Evolutionary conservation across 106 monocot species (phyloP), one percentile per base, ranked within the genome.

Genomic region (Triglochin maritima): DNA sequence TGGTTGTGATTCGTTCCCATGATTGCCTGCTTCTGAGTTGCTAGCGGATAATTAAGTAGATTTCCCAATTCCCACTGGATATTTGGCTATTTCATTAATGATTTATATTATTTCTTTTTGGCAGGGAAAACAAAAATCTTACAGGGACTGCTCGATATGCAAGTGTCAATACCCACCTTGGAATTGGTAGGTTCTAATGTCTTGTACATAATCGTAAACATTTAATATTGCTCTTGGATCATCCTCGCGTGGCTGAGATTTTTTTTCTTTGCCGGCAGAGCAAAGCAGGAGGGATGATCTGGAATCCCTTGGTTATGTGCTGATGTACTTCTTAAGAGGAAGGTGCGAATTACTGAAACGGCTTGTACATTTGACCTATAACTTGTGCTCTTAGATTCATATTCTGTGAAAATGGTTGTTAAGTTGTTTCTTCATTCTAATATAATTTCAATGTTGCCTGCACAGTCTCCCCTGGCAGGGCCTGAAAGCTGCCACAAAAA

Each of bases 241-340:
- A 2, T 48, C 14, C 8, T 50, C 17, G 17, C 52, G 29, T n/a
- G 5, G 4, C 43, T 55, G 7, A 14, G 46, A 45, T 56, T 57
- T 56, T 17, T 7, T 67, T 17, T 71, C 3, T 59, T 62, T 49
- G 52, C 44, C 15, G 69, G 50, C 75, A 90, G 90, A 90, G 51
- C 90, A 90, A 90, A 90, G 90, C 84, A 86, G 90, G 67, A 84
- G 90, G 69, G 90, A 90, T 80, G 90, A 90, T 82, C 65, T 90
- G 72, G 90, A 90, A 67, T 90, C 90, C 68, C 86, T 90, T 80
- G 90, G 90, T 57, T 90, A 90, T 81, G 84, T 90, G 64, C 81
- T 90, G 9, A 84, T 90, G 84, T 90, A 90, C 75, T 86, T 90
- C 53, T 73, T 90, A 70, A 86, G 86, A 82, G 90, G 90, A 78